Evolutionary conservation across 441 rosid genomes (phyloP).

Genomic region (Cnidoscolus chayamansa): DNA sequence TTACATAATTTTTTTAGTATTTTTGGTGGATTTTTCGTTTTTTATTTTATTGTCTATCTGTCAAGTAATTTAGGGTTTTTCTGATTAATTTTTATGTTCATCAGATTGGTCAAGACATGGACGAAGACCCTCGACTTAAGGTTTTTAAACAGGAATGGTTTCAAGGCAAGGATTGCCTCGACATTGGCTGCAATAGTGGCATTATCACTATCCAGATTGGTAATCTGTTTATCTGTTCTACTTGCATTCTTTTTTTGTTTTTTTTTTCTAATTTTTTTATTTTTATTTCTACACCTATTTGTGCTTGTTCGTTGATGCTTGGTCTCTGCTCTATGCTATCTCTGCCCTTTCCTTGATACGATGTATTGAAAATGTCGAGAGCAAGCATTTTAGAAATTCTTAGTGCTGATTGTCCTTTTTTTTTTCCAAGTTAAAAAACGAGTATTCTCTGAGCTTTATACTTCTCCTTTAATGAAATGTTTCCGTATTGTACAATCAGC

Average conservation of each 20-base stretch:
- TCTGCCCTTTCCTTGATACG: too few relatives aligned
- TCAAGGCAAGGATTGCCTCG: slow-evolving; percentile 71
- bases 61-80: not conserved
- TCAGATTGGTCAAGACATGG: slow-evolving; percentile 61
- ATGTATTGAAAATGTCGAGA: too few relatives aligned
- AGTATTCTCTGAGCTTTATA: not conserved
- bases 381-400: not conserved
- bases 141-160: slow-evolving; percentile 80
- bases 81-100: slow-evolving; percentile 2
- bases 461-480: too few relatives aligned
- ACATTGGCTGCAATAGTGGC: slow-evolving; percentile 91
- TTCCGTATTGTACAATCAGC: too few relatives aligned
- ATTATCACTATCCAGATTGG: slow-evolving; percentile 71
- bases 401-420: not conserved
- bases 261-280: not conserved
- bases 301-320: not conserved
- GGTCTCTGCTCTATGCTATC: too few relatives aligned
- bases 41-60: too few relatives aligned
- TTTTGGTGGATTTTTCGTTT: too few relatives aligned
- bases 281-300: not conserved
- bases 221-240: slow-evolving; percentile 8
- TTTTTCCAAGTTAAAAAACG: not conserved
- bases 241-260: not conserved
- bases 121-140: slow-evolving; percentile 83
- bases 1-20: too few relatives aligned